Evolutionary conservation across 176 grass and related monocot genomes (phyloP).

Genomic region (Eremochloa ophiuroides): DNA sequence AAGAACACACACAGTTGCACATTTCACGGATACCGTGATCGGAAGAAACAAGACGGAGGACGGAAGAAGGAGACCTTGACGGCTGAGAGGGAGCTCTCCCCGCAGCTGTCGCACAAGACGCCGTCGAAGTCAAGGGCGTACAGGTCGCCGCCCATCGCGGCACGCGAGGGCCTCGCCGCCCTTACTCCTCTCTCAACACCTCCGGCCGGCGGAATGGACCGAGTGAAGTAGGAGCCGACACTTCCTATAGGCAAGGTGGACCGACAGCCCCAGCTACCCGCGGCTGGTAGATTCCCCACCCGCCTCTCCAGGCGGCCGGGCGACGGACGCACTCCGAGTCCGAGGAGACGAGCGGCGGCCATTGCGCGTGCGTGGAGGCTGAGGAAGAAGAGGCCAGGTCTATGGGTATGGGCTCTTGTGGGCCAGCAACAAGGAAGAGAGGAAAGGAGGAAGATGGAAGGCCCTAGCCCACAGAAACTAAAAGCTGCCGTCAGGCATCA

Average conservation of each 20-base stretch:
- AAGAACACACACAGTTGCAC: neutral
- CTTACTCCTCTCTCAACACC: neutral
- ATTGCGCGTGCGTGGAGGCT: neutral
- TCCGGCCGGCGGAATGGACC: neutral
- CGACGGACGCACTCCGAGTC: neutral
- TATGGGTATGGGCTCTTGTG: neutral
- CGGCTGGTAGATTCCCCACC: neutral
- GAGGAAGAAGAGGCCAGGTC: neutral
- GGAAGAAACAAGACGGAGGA: neutral
- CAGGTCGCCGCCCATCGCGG: conserved; percentile 57
- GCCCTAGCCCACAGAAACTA: neutral
- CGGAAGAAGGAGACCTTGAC: conserved; percentile 44
- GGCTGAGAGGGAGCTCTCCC: conserved; percentile 91
- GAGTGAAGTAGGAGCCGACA: neutral
- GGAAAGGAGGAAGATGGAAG: neutral
- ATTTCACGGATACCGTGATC: neutral
- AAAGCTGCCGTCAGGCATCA: neutral
- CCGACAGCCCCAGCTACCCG: neutral
- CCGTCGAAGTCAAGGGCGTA: conserved; percentile 95
- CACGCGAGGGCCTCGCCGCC: neutral
- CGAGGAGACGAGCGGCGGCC: neutral
- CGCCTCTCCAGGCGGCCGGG: neutral
- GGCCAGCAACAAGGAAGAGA: neutral
- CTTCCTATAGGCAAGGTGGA: neutral
- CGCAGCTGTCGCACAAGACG: conserved; percentile 92